These are phyloP conservation scores for Pythium sp. DNA, from an alignment of 352 stramenopile species.

Conservation along the genomic window DNA sequence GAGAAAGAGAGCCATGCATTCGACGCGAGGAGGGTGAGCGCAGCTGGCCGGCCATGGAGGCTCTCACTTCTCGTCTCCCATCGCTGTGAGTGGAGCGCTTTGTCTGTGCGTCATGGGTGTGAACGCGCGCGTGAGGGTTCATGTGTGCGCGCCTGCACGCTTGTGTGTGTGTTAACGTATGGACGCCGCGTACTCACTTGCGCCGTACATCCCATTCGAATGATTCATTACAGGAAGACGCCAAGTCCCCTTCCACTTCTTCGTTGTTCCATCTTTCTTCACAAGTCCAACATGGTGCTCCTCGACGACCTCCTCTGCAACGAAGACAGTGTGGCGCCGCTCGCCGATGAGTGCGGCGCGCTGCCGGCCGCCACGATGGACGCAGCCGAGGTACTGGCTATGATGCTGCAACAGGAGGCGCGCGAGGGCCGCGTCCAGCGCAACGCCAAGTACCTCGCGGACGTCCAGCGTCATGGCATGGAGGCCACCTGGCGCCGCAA, in stretches of 20 bases:
- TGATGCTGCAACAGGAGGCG: slow-evolving; percentile 27
- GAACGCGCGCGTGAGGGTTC: not conserved
- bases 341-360: not conserved
- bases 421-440: slow-evolving; percentile 16
- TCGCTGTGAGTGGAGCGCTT: slow-evolving; percentile 21
- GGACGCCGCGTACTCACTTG: not conserved
- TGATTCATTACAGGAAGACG: slow-evolving; percentile 14
- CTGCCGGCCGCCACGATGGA: slow-evolving; percentile 13
- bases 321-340: slow-evolving; percentile 25
- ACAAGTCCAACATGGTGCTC: slow-evolving; percentile 2
- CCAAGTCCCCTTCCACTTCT: slow-evolving; percentile 1
- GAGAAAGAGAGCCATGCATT: slow-evolving; percentile 42
- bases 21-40: slow-evolving; percentile 8
- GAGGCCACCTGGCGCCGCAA: slow-evolving; percentile 36
- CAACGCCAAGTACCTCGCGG: slow-evolving; percentile 31
- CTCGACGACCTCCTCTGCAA: slow-evolving; percentile 34
- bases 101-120: not conserved
- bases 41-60: not conserved
- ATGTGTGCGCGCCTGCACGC: too few relatives aligned
- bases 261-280: not conserved
- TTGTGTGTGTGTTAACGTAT: not conserved
- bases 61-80: slow-evolving; percentile 32
- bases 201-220: not conserved
- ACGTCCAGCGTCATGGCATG: slow-evolving; percentile 43
- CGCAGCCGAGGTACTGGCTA: slow-evolving; percentile 21